phyloP scores from a whole-genome alignment of 2,329 filamentous ascomycete genomes.

The Aureobasidium uvarum region DNA sequence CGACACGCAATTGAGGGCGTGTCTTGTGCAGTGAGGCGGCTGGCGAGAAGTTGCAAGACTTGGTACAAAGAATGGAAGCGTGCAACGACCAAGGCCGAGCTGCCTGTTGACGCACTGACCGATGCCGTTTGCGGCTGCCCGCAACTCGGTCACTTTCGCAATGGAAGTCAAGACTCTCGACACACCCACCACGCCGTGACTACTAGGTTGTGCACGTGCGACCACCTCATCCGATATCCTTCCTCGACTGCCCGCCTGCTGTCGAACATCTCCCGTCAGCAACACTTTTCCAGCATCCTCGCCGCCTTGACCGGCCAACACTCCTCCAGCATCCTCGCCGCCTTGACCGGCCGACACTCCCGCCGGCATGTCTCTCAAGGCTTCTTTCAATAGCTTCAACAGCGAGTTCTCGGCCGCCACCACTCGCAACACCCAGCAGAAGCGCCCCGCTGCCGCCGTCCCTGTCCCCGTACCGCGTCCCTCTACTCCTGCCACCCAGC shows the following conservation, averaged over 20 bases:
- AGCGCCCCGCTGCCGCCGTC: slow-evolving; percentile 4
- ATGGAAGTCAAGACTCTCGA: too few relatives aligned
- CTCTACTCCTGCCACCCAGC: slow-evolving; percentile 8
- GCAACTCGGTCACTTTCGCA: background rate
- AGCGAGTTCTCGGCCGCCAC: slow-evolving; percentile 36
- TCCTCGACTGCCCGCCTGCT: background rate
- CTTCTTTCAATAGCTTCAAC: slow-evolving; percentile 35
- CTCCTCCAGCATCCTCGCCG: background rate
- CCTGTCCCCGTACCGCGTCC: slow-evolving; percentile 13
- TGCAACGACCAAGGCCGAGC: slow-evolving; percentile 6
- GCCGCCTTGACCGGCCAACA: slow-evolving; percentile 9
- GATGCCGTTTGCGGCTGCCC: slow-evolving; percentile 15
- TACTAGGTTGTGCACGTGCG: background rate
- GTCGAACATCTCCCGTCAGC: background rate
- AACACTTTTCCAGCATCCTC: background rate
- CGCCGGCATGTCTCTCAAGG: slow-evolving; percentile 36
- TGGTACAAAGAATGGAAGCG: background rate
- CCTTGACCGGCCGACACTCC: slow-evolving; percentile 7
- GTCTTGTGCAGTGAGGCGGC: background rate
- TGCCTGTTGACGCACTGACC: slow-evolving; percentile 7
- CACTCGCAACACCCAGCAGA: slow-evolving; percentile 33
- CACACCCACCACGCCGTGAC: slow-evolving; percentile 2
- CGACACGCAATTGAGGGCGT: slow-evolving; percentile 11
- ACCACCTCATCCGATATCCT: background rate
- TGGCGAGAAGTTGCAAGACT: background rate